phyloP scores from a whole-genome alignment of 1,284 basidiomycete species.

The Wallemia mellicola region DNA sequence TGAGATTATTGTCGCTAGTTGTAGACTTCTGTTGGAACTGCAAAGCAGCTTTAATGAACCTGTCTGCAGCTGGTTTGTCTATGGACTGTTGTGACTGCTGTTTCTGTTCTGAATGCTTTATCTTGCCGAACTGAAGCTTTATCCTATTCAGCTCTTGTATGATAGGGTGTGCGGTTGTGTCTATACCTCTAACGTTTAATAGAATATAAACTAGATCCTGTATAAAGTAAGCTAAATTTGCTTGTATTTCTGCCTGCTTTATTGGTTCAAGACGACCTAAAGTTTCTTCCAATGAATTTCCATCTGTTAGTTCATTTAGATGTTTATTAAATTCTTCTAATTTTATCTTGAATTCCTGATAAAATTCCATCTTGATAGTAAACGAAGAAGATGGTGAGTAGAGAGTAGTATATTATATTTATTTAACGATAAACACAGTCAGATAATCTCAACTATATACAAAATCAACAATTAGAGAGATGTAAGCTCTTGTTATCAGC shows the following conservation, averaged over 20 bases:
- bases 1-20: not conserved
- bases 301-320: not conserved
- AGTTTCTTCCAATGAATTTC: not conserved
- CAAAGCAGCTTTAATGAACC: conserved; percentile 58
- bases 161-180: conserved; percentile 43
- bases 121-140: conserved; percentile 44
- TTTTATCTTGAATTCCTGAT: conserved; percentile 4
- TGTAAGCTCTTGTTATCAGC: conserved; percentile 22
- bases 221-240: conserved; percentile 38
- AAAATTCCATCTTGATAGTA: conserved; percentile 2
- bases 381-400: conserved; percentile 1
- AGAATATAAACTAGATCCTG: conserved; percentile 54
- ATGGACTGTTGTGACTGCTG: conserved; percentile 22
- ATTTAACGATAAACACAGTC: conserved; percentile 20
- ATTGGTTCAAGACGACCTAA: conserved; percentile 24
- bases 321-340: conserved; percentile 2
- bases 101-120: conserved; percentile 32
- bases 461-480: conserved; percentile 75
- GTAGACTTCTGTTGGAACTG: conserved; percentile 23
- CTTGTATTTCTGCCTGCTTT: conserved; percentile 48
- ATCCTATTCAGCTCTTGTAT: conserved; percentile 39
- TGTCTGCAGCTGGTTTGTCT: conserved; percentile 41
- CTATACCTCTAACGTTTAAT: conserved; percentile 40
- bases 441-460: conserved; percentile 70
- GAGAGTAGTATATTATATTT: not conserved